phyloP scores from a whole-genome alignment of 2,329 filamentous ascomycete genomes.

The Podosphaera leucotricha region DNA sequence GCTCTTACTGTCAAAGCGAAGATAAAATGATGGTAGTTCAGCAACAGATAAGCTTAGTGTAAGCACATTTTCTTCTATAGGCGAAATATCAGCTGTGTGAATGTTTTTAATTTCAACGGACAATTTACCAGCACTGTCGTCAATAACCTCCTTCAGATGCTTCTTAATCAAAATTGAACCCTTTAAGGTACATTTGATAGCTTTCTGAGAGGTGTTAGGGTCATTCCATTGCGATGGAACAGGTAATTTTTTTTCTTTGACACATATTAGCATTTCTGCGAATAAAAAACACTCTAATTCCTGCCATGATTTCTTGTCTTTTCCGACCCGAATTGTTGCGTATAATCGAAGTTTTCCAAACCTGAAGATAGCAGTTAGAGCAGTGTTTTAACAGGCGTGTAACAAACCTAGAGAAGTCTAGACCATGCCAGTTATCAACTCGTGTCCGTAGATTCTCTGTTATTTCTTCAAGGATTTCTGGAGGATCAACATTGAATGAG shows the following conservation, averaged over 20 bases:
- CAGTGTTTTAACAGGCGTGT: neutral
- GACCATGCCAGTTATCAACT: constrained; percentile 97
- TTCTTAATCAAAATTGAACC: constrained; percentile 97
- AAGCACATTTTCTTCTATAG: constrained; percentile 54
- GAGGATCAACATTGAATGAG: constrained; percentile 49
- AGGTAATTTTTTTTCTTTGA: constrained; percentile 74
- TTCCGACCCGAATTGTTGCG: constrained; percentile 76
- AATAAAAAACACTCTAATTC: constrained; percentile 94
- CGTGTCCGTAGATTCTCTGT: constrained; percentile 63
- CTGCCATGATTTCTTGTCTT: constrained; percentile 92
- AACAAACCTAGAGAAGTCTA: constrained; percentile 59
- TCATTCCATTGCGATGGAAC: constrained; percentile 43
- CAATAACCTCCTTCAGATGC: constrained; percentile 70
- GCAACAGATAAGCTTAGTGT: constrained; percentile 77
- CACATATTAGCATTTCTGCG: constrained; percentile 96
- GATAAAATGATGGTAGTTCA: constrained; percentile 82
- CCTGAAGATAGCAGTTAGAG: constrained; percentile 19
- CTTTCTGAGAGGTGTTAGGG: constrained; percentile 32
- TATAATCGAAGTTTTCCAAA: constrained; percentile 85
- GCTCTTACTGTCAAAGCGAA: constrained; percentile 62
- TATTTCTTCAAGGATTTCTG: constrained; percentile 57
- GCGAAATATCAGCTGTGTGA: constrained; percentile 14
- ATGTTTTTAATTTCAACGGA: constrained; percentile 10
- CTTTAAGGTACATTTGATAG: constrained; percentile 68
- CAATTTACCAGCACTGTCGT: constrained; percentile 29